phyloP scores from a whole-genome alignment of 768 basidiomycete species.

The Auriscalpium orientale region DNA sequence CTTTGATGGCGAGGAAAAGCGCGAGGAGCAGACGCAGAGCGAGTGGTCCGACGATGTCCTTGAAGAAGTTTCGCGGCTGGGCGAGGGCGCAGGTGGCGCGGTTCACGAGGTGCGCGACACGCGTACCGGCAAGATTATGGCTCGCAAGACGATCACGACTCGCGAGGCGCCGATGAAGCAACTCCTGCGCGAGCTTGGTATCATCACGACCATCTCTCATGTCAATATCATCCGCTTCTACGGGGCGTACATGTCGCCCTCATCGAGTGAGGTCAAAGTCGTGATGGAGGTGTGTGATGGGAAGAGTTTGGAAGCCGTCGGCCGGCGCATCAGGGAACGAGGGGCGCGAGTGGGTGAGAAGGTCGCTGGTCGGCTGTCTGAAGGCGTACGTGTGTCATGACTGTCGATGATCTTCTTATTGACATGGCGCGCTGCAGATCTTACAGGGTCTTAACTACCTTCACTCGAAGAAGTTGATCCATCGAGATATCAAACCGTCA shows the following conservation, averaged over 20 bases:
- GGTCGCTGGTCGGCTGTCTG: slow-evolving; percentile 86
- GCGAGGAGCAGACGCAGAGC: slow-evolving; percentile 27
- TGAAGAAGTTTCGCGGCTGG: slow-evolving; percentile 71
- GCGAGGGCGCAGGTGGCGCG: slow-evolving; percentile 94
- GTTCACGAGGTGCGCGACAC: slow-evolving; percentile 90
- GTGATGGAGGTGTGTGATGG: slow-evolving; percentile 89
- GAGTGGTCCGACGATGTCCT: slow-evolving; percentile 65
- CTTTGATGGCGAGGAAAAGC: slow-evolving; percentile 21
- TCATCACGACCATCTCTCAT: slow-evolving; percentile 79
- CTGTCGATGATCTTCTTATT: slow-evolving; percentile 8
- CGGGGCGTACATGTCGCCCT: slow-evolving; percentile 85
- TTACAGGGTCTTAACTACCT: slow-evolving; percentile 92
- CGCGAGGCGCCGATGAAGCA: slow-evolving; percentile 88
- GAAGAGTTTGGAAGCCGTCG: slow-evolving; percentile 83
- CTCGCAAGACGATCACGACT: slow-evolving; percentile 90
- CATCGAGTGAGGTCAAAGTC: slow-evolving; percentile 88
- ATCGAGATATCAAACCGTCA: slow-evolving; percentile 92
- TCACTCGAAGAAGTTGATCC: slow-evolving; percentile 86
- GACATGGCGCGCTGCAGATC: slow-evolving; percentile 37
- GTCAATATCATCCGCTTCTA: slow-evolving; percentile 87
- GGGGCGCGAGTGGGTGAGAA: slow-evolving; percentile 77
- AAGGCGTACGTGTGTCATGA: slow-evolving; percentile 57
- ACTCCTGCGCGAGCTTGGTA: slow-evolving; percentile 84
- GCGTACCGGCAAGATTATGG: slow-evolving; percentile 74
- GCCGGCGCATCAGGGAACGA: slow-evolving; percentile 73